Evolutionary conservation across 805 yeast species (phyloP), one percentile per base, ranked within the genome.

Genomic region (Saccharomycopsis guyanensis): DNA sequence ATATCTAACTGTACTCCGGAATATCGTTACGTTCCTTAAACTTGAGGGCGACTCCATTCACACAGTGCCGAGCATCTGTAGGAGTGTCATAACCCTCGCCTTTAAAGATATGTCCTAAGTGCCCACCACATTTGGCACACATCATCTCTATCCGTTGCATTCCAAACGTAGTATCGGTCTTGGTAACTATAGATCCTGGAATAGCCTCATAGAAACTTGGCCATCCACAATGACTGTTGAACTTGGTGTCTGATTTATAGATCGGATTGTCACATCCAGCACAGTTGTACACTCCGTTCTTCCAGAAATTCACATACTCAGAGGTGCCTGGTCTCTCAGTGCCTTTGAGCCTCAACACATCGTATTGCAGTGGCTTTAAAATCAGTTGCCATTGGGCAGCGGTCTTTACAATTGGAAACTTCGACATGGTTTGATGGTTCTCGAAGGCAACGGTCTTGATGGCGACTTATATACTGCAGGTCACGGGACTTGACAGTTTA

Each of bases 221-320:
- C 98, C 98, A 93, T 2, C 98, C 98, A 63, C 98, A 93, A 45
- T 87, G 87, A 10, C 95, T 78, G 48, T 82, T 80, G 57, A 93
- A 93, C 63, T 93, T 91, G 3, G 96, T 75, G 27, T 72, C 68
- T 24, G 95, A 80, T 50, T 73, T 73, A 63, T 93, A 93, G 25
- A 93, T 66, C 10, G 96, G 95, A 38, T 74, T 68, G 42, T 71
- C 72, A 64, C 98, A 93, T 4, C 82, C 97, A 0, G 84, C 96
- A 66, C 99, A 93, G 39, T 68, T 66, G 63, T 88, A 93, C 2
- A 75, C 66, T 0, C 97, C 97, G 2, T 54, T 55, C 3, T 65
- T 60, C 33, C 69, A 65, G 43, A 75, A 72, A 19, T 68, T 62
- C 29, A 67, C 59, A 18, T 62, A 62, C n/a, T 59, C 60, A 8